A percentile compares a stretch with the other conserved stretches of the same genome.
Evolutionary conservation across 306 rosid genomes (phyloP).

Genomic region (Sindora glabra): DNA sequence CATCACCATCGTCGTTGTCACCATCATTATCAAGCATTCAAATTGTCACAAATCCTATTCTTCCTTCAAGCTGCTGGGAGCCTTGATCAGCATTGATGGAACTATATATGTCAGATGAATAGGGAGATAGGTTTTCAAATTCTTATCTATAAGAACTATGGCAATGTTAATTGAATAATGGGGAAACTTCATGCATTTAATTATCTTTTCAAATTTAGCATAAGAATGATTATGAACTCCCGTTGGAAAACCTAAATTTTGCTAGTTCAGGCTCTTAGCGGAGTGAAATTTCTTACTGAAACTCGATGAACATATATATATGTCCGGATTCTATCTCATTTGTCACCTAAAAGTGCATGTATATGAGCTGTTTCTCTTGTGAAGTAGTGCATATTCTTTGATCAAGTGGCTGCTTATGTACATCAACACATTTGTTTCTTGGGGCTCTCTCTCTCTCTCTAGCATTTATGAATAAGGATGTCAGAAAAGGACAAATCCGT

Average conservation of each 20-base stretch:
- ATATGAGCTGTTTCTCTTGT: background rate
- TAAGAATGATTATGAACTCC: conserved; percentile 6
- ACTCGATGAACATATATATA: conserved; percentile 9
- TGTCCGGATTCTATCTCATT: conserved; percentile 15
- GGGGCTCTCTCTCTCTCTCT: background rate
- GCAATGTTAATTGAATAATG: conserved; percentile 13
- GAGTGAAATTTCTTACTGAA: conserved; percentile 2
- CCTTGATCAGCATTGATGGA: conserved; percentile 1
- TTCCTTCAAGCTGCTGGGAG: conserved; percentile 20
- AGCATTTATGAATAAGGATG: too few species aligned
- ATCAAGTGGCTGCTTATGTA: conserved; percentile 22
- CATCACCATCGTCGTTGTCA: too few species aligned
- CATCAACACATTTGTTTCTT: conserved; percentile 19
- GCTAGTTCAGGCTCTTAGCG: conserved; percentile 19
- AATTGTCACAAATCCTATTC: conserved; percentile 11
- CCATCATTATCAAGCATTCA: conserved; percentile 18
- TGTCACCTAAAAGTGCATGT: conserved; percentile 7
- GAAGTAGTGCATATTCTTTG: conserved; percentile 10
- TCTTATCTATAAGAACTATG: conserved; percentile 4
- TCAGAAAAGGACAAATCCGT: too few species aligned
- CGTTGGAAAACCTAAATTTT: conserved; percentile 16
- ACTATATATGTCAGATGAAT: background rate
- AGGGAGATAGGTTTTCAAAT: background rate
- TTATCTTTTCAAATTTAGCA: conserved; percentile 19
- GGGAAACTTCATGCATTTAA: conserved; percentile 13